A percentile compares a stretch with the other conserved stretches of the same genome.
phyloP scores from a whole-genome alignment of 257 asterid species.

The Scutellaria minor region DNA sequence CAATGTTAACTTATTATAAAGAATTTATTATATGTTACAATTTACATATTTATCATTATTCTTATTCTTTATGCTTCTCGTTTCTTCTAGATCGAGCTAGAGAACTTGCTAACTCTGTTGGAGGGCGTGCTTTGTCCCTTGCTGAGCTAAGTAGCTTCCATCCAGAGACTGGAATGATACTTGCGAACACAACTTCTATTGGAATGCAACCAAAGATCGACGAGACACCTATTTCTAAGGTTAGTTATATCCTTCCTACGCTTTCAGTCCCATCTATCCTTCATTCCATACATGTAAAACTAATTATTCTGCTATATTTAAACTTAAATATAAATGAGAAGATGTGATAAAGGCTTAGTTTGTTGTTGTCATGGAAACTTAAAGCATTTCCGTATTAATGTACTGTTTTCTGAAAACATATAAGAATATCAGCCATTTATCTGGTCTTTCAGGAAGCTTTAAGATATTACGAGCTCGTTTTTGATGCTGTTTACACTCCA shows the following conservation, averaged over 20 bases:
- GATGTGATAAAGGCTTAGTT: no score
- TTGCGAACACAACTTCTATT: constrained; percentile 92
- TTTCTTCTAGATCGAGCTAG: constrained; percentile 72
- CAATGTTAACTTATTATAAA: not conserved
- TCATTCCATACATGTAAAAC: no score
- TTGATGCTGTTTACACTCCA: constrained; percentile 95
- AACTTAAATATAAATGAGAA: no score
- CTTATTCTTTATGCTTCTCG: not conserved
- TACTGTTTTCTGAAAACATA: not conserved
- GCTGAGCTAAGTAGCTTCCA: constrained; percentile 67
- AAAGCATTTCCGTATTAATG: not conserved
- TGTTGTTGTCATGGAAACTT: not conserved
- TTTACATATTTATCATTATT: constrained; percentile 7
- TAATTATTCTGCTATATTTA: no score
- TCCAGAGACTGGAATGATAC: constrained; percentile 92
- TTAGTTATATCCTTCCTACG: constrained; percentile 11
- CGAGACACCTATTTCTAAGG: constrained; percentile 91
- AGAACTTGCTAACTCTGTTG: constrained; percentile 77
- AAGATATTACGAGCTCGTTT: constrained; percentile 68
- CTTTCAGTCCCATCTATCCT: no score
- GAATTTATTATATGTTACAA: not conserved
- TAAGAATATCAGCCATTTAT: not conserved
- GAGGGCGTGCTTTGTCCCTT: constrained; percentile 83
- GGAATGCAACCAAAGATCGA: constrained; percentile 98
- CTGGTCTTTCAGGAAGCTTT: constrained; percentile 70